Percentiles rank a stretch among this genome's conserved stretches.
Evolutionary conservation across 441 rosid genomes (phyloP).

Genomic region (Populus tomentosa): DNA sequence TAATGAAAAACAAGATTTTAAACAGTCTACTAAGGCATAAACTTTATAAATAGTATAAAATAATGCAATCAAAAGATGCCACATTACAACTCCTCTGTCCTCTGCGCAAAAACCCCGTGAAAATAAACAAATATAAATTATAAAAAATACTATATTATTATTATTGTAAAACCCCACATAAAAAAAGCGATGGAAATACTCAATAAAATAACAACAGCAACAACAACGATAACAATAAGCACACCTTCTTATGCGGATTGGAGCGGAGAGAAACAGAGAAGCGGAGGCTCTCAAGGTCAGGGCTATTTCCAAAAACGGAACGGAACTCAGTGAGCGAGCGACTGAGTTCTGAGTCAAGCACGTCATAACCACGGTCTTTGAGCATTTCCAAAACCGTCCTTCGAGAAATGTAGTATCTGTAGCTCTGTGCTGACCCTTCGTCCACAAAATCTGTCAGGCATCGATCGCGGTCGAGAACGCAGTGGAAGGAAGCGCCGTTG

Average conservation of each 20-base stretch:
- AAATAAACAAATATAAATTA: too few relatives aligned
- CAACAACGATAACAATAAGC: not conserved
- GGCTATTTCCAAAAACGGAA: conserved; percentile 41
- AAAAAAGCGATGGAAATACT: not conserved
- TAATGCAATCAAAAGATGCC: too few relatives aligned
- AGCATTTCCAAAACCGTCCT: conserved; percentile 66
- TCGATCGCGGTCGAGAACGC: not conserved
- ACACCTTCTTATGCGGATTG: conserved; percentile 51
- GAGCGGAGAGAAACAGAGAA: conserved; percentile 40
- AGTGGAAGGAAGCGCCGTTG: not conserved
- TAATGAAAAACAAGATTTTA: too few relatives aligned
- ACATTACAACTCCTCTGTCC: too few relatives aligned
- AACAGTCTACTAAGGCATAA: too few relatives aligned
- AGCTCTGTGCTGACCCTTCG: conserved; percentile 46
- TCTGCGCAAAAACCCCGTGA: too few relatives aligned
- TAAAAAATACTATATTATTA: too few relatives aligned
- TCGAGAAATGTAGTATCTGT: conserved; percentile 55
- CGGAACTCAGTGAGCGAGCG: conserved; percentile 58
- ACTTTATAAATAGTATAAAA: too few relatives aligned
- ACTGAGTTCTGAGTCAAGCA: conserved; percentile 43
- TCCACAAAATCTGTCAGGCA: conserved; percentile 31
- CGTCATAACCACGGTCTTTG: conserved; percentile 60
- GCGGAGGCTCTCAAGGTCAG: conserved; percentile 55
- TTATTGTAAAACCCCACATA: too few relatives aligned
- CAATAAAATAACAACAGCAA: not conserved